These are phyloP conservation scores for Botryotinia convoluta DNA, from an alignment of 2,329 filamentous ascomycete species.

Conservation along the genomic window DNA sequence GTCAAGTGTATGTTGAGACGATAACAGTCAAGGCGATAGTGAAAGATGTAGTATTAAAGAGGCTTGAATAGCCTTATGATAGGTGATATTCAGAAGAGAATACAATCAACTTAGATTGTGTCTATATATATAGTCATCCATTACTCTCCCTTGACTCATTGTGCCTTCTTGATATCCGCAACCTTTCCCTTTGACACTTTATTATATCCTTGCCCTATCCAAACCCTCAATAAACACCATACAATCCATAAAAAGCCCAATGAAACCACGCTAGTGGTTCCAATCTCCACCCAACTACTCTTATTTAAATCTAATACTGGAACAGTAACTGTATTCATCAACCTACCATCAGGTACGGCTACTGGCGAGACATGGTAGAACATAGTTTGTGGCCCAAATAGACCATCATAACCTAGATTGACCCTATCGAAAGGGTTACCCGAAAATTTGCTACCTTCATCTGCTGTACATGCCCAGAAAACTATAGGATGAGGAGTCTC, in stretches of 20 bases:
- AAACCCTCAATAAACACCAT: conserved; percentile 43
- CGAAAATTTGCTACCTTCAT: conserved; percentile 63
- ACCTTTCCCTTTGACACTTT: conserved; percentile 7
- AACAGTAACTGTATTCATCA: conserved; percentile 58
- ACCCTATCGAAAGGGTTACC: conserved; percentile 81
- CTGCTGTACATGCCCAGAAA: conserved; percentile 83
- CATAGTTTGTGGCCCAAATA: conserved; percentile 73
- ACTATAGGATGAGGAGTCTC: conserved; percentile 77
- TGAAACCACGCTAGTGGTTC: conserved; percentile 58
- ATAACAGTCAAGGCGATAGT: not conserved
- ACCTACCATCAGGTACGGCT: conserved; percentile 23
- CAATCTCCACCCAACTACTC: conserved; percentile 47
- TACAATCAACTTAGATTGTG: not conserved
- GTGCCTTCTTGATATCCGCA: conserved; percentile 28
- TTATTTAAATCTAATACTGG: conserved; percentile 62
- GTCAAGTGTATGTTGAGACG: not conserved
- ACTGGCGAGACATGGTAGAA: conserved; percentile 74
- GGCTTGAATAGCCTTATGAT: not conserved
- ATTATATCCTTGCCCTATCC: conserved; percentile 32
- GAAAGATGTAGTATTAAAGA: not conserved
- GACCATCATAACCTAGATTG: conserved; percentile 80
- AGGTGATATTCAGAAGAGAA: too few species aligned
- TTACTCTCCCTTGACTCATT: conserved; percentile 12
- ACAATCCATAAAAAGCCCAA: conserved; percentile 69
- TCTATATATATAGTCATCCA: not conserved